These are phyloP conservation scores for Laetiporus sulphureus DNA, from an alignment of 1,284 basidiomycete species.

Conservation along the genomic window DNA sequence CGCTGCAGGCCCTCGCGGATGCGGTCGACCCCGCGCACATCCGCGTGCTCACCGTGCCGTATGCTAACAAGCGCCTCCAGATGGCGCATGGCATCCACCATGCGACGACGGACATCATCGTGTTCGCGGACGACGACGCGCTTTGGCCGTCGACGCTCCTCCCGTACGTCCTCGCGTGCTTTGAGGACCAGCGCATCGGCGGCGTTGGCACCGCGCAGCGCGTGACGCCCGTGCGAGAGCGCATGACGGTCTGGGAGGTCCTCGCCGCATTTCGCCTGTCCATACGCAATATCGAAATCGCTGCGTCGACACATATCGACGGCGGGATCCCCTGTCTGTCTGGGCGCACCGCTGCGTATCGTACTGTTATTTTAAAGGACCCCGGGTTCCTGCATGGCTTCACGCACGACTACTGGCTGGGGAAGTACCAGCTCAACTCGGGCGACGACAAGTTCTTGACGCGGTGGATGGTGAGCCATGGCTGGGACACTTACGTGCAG, in stretches of 20 bases:
- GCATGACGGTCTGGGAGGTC: slow-evolving; percentile 91
- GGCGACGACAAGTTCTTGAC: slow-evolving; percentile 93
- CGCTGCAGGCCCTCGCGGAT: slow-evolving; percentile 81
- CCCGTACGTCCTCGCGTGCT: slow-evolving; percentile 82
- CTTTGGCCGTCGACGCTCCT: slow-evolving; percentile 90
- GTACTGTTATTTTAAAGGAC: slow-evolving; percentile 90
- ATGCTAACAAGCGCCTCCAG: slow-evolving; percentile 88
- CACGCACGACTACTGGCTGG: slow-evolving; percentile 90
- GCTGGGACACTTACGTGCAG: slow-evolving; percentile 91
- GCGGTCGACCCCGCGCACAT: slow-evolving; percentile 80
- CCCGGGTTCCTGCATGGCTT: slow-evolving; percentile 89
- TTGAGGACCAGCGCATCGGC: slow-evolving; percentile 89
- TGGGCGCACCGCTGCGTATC: slow-evolving; percentile 86
- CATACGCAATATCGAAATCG: slow-evolving; percentile 90
- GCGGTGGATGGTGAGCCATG: slow-evolving; percentile 93
- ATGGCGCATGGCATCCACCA: slow-evolving; percentile 90
- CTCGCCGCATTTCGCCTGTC: slow-evolving; percentile 87
- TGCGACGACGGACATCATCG: slow-evolving; percentile 86
- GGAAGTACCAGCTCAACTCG: slow-evolving; percentile 88
- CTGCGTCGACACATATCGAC: slow-evolving; percentile 85
- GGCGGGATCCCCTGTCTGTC: slow-evolving; percentile 89
- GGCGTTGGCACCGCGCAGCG: slow-evolving; percentile 89
- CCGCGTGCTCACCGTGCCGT: slow-evolving; percentile 84
- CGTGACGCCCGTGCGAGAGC: slow-evolving; percentile 71
- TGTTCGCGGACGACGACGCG: slow-evolving; percentile 93